Conservation (phyloP, 441 rosid genomes). For the Populus hybrid region DNA sequence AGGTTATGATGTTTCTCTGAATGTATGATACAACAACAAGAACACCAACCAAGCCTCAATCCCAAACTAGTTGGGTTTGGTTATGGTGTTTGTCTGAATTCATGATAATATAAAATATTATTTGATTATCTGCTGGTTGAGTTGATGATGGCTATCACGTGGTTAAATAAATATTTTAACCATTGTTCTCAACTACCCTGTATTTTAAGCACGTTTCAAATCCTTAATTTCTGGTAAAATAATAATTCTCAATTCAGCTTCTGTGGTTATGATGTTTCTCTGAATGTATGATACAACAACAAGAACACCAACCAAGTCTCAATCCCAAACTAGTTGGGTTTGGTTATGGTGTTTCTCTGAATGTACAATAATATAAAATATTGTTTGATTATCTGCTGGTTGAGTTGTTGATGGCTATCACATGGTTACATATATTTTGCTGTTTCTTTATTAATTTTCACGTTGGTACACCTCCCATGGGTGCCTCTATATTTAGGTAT, state of each 20-base stretch:
- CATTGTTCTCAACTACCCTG: not conserved
- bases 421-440: not conserved
- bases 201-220: not conserved
- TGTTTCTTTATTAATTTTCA: not conserved
- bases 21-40: not conserved
- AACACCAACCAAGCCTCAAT: not conserved
- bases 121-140: not conserved
- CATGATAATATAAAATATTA: not conserved
- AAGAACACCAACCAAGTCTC: not conserved
- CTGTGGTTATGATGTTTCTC: not conserved
- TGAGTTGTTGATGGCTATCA: not conserved
- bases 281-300: not conserved
- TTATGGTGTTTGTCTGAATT: not conserved
- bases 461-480: not conserved
- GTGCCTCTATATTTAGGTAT: constrained; percentile 56
- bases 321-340: not conserved
- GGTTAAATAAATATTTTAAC: no score
- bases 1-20: not conserved
- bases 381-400: not conserved
- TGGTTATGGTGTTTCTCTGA: not conserved
- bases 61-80: not conserved
- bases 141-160: not conserved
- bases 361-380: not conserved
- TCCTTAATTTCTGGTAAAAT: not conserved
- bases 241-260: not conserved